Conservation (phyloP, 257 asterid genomes). For the Ocimum tenuiflorum region DNA sequence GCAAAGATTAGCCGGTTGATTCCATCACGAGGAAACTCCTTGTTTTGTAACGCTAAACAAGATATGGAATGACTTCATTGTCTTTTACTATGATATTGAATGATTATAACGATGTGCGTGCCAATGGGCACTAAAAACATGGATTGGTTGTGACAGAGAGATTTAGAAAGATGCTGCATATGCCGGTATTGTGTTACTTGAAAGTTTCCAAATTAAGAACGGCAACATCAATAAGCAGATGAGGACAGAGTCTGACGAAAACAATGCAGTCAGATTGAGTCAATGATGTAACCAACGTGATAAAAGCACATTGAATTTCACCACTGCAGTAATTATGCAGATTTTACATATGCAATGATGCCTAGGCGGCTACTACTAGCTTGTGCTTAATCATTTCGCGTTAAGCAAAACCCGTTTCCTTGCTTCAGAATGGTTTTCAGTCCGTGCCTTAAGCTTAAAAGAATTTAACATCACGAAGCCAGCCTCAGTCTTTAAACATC, state of each 20-base stretch:
- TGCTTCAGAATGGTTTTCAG: too few species aligned
- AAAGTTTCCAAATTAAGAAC: neutral
- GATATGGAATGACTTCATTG: neutral
- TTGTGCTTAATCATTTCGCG: too few species aligned
- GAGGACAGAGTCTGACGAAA: neutral
- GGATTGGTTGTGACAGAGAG: neutral
- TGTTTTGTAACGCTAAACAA: neutral
- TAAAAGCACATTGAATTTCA: neutral
- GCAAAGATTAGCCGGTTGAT: neutral
- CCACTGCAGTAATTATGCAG: neutral
- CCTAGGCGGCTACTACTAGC: too few species aligned
- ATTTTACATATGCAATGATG: neutral
- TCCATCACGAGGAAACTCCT: neutral
- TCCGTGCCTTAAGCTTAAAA: too few species aligned
- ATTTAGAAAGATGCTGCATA: neutral
- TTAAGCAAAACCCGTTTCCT: too few species aligned
- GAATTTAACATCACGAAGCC: neutral
- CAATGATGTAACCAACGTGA: slow-evolving; percentile 16
- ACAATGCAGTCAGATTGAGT: neutral
- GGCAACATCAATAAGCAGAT: neutral
- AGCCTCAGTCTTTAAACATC: too few species aligned
- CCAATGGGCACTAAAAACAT: neutral
- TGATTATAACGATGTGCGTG: neutral
- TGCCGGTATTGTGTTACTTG: neutral
- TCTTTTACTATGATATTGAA: neutral